Evolutionary conservation across 208 protist genomes (phyloP), one percentile per base, ranked within the genome.

Genomic region (Vickermania ingenoplastis): DNA sequence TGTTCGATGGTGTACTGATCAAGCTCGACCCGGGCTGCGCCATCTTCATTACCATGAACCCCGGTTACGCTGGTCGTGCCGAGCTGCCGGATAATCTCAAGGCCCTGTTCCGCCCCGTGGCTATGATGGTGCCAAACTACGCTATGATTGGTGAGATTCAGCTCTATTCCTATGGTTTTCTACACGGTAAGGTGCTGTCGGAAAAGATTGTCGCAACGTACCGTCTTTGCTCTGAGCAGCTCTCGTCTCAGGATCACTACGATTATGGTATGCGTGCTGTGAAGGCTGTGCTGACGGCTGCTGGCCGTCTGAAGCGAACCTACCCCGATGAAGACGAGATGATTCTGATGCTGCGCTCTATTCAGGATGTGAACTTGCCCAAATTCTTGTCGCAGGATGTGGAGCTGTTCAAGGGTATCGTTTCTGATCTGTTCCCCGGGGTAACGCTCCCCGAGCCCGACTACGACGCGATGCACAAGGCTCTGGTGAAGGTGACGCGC

Each of bases 41-140:
- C 58, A 83, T 97, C 59, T 99, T 98, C 76, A 92, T 98, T 67
- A 99, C 97, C 17, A 98, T 98, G 97, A 99, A 99, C 73, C 97
- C 97, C 5, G 96, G 96, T 57, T 99, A 99, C 74, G 96, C 97
- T 0, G 97, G 97, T 25, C 89, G 97, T 55, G 92, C 95, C 2
- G 96, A 99, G 73, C 79, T 99, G 51, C 98, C 98, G 0, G 97
- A 99, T 78, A 99, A 99, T 66, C 77, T 99, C 28, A 98, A 99
- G 77, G 96, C 96, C 11, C 88, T 99, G 23, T 99, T 99, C 83
- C 81, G 98, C n/a, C 97, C 98, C 1, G 97, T 99, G 27, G 92
- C 97, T 27, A 99, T 99, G 93, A 97, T 97, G 93, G 89, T 98
- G 64, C 96, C 96, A 11, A 97, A 99, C 79, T 98, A 99, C 75